Conservation (phyloP, 352 stramenopile genomes). For the Pythium sp. region DNA sequence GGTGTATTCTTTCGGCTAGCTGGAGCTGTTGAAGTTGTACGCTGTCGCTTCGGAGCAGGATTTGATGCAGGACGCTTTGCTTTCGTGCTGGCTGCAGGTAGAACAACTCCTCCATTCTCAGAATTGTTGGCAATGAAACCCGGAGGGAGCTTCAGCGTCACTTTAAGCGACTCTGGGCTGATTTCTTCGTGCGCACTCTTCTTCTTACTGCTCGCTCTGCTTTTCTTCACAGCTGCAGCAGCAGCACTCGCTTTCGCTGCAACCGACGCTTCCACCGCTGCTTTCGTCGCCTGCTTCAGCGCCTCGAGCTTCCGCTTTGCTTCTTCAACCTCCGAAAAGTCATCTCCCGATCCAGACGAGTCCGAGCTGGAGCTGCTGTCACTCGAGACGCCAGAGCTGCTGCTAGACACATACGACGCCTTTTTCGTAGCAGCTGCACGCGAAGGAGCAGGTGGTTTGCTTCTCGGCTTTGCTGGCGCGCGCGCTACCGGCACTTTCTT, state of each 20-base stretch:
- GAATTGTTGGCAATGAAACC: slow-evolving; percentile 39
- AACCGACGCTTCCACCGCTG: slow-evolving; percentile 23
- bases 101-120: slow-evolving; percentile 5
- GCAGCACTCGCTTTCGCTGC: slow-evolving; percentile 17
- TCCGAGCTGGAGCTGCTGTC: slow-evolving; percentile 58
- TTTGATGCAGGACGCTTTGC: slow-evolving; percentile 42
- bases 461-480: slow-evolving; percentile 12
- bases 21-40: slow-evolving; percentile 17
- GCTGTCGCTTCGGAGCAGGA: slow-evolving; percentile 34
- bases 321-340: slow-evolving; percentile 30
- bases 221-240: slow-evolving; percentile 24
- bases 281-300: slow-evolving; percentile 23
- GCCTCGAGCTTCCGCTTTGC: slow-evolving; percentile 17
- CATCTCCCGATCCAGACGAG: slow-evolving; percentile 34
- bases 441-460: slow-evolving; percentile 27
- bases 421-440: slow-evolving; percentile 29
- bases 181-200: slow-evolving; percentile 15
- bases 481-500: slow-evolving; percentile 18
- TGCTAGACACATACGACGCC: slow-evolving; percentile 38
- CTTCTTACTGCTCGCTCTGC: slow-evolving; percentile 10
- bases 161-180: slow-evolving; percentile 40
- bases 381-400: slow-evolving; percentile 36
- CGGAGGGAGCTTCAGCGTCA: slow-evolving; percentile 56
- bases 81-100: slow-evolving; percentile 24
- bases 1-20: slow-evolving; percentile 11